Evolutionary conservation across 2,329 filamentous ascomycete genomes (phyloP).

Genomic region (Aspergillus aculeatinus): DNA sequence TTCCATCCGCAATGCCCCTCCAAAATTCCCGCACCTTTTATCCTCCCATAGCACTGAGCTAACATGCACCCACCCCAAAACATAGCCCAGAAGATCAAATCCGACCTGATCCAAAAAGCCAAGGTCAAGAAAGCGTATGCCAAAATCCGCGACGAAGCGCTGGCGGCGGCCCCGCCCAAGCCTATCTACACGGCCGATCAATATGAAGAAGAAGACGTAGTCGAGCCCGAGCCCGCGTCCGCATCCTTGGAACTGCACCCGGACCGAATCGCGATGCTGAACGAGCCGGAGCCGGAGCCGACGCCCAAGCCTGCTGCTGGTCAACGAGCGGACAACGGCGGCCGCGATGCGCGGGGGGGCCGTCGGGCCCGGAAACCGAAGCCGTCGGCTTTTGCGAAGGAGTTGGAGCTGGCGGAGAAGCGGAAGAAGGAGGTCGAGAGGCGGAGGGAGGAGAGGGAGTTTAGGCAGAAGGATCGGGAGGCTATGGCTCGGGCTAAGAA

Average conservation of each 20-base stretch:
- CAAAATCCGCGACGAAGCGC: conserved; percentile 71
- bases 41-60: neutral
- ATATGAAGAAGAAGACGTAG: conserved; percentile 12
- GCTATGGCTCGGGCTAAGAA: conserved; percentile 62
- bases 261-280: conserved; percentile 59
- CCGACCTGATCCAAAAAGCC: conserved; percentile 82
- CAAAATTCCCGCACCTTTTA: neutral
- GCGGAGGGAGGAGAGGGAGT: conserved; percentile 63
- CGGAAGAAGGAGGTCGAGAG: conserved; percentile 61
- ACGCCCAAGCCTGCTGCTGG: conserved; percentile 11
- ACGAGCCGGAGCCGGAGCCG: conserved; percentile 39
- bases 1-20: neutral
- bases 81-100: conserved; percentile 82
- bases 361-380: conserved; percentile 43
- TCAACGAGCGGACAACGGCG: conserved; percentile 26
- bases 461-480: conserved; percentile 69
- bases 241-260: conserved; percentile 58
- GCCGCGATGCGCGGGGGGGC: conserved; percentile 15
- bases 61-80: conserved; percentile 3
- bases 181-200: conserved; percentile 37
- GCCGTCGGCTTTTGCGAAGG: conserved; percentile 61
- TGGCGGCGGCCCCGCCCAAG: conserved; percentile 34
- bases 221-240: conserved; percentile 20
- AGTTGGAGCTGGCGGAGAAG: conserved; percentile 65
- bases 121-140: conserved; percentile 91